These are phyloP conservation scores for Xanthoconium separans DNA, from an alignment of 1,284 basidiomycete genomes.

Conservation along the genomic window DNA sequence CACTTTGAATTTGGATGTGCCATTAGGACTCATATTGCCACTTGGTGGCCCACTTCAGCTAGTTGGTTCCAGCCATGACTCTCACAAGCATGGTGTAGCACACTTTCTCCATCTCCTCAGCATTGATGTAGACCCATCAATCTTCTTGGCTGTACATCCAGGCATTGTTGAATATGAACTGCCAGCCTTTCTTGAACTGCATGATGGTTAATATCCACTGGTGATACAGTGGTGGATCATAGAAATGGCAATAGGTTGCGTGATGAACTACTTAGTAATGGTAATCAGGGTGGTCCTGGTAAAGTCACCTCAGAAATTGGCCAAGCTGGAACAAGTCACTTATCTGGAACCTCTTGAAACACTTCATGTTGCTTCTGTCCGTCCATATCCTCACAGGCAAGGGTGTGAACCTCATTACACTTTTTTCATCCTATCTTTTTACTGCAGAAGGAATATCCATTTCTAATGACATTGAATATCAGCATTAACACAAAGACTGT, in stretches of 20 bases:
- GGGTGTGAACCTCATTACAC: conserved; percentile 78
- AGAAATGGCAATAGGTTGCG: conserved; percentile 74
- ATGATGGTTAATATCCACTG: conserved; percentile 70
- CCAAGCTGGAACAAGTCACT: conserved; percentile 16
- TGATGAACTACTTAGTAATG: conserved; percentile 77
- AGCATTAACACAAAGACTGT: not conserved
- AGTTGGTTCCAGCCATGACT: conserved; percentile 60
- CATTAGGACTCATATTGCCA: too few relatives aligned
- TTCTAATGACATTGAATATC: conserved; percentile 48
- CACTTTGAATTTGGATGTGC: too few relatives aligned
- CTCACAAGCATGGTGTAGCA: conserved; percentile 54
- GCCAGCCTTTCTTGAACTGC: conserved; percentile 79
- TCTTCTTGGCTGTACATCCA: conserved; percentile 87
- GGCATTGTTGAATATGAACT: conserved; percentile 92
- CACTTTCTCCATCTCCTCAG: conserved; percentile 87
- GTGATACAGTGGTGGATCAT: conserved; percentile 84
- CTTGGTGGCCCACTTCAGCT: too few relatives aligned
- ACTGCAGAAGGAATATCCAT: conserved; percentile 60
- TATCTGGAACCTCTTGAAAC: conserved; percentile 80
- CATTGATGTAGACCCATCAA: conserved; percentile 92
- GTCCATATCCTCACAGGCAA: conserved; percentile 69
- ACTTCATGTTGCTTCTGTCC: conserved; percentile 81
- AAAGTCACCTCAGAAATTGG: conserved; percentile 4
- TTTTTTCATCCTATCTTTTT: conserved; percentile 81
- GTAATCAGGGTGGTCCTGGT: conserved; percentile 88